Percentiles rank a stretch among this genome's conserved stretches.
Evolutionary conservation across 306 rosid genomes (phyloP).

Genomic region (Arachis hypogaea): DNA sequence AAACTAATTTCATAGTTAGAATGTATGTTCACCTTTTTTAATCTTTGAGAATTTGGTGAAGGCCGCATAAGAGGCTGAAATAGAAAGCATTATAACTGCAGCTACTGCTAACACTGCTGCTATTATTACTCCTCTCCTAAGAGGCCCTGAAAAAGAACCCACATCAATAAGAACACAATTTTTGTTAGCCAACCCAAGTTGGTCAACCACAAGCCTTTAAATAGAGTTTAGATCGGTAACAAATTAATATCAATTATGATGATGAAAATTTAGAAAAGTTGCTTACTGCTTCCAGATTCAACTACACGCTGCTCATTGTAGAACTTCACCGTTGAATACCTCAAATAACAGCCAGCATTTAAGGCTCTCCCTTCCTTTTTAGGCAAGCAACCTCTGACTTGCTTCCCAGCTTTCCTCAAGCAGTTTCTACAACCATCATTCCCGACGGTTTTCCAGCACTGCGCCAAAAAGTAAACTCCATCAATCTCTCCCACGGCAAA

Average conservation of each 20-base stretch:
- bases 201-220: too few relatives aligned
- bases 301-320: slow-evolving; percentile 38
- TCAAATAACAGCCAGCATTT: slow-evolving; percentile 87
- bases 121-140: slow-evolving; percentile 48
- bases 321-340: slow-evolving; percentile 69
- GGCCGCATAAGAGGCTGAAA: slow-evolving; percentile 58
- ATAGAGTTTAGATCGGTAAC: too few relatives aligned
- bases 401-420: slow-evolving; percentile 59
- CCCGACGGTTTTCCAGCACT: slow-evolving; percentile 74
- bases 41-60: slow-evolving; percentile 50
- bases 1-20: not conserved
- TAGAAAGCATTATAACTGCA: slow-evolving; percentile 59
- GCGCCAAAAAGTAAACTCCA: slow-evolving; percentile 73
- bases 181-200: too few relatives aligned
- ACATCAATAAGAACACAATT: too few relatives aligned
- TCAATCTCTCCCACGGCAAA: slow-evolving; percentile 55
- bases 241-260: too few relatives aligned
- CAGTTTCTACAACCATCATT: slow-evolving; percentile 58
- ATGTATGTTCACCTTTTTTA: slow-evolving; percentile 48
- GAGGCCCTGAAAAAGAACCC: slow-evolving; percentile 47
- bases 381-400: slow-evolving; percentile 48
- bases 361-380: slow-evolving; percentile 71
- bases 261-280: not conserved
- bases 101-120: slow-evolving; percentile 60
- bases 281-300: slow-evolving; percentile 43